Evolutionary conservation across 2,329 filamentous ascomycete genomes (phyloP).

Genomic region (Metarhizium brunneum): DNA sequence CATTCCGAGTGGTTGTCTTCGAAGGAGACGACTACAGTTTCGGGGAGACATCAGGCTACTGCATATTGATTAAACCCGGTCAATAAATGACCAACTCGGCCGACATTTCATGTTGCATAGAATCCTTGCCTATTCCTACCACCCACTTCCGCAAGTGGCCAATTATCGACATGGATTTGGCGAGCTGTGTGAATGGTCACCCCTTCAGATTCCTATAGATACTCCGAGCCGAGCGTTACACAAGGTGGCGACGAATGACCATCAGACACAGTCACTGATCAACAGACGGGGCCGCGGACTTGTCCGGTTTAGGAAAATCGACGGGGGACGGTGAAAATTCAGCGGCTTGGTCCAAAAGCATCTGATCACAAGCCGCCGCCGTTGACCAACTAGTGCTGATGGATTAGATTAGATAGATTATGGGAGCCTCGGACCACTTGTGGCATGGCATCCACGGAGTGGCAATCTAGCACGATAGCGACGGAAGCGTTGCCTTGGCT

Average conservation of each 20-base stretch:
- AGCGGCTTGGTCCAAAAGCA: background rate
- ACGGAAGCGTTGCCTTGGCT: background rate
- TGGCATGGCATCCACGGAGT: background rate
- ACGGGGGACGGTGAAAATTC: background rate
- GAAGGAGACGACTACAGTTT: background rate
- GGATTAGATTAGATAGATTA: conserved; percentile 11
- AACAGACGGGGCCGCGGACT: background rate
- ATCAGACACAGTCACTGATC: background rate
- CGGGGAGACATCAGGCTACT: background rate
- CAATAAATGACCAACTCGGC: background rate
- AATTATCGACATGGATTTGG: background rate
- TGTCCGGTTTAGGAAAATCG: background rate
- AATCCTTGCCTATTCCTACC: background rate
- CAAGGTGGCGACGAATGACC: background rate
- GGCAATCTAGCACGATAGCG: background rate
- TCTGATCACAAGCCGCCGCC: background rate
- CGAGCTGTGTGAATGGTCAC: background rate
- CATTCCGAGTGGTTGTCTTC: background rate
- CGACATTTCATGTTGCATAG: background rate
- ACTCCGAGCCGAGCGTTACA: background rate
- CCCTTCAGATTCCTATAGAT: background rate
- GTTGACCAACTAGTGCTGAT: background rate
- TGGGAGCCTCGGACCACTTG: background rate
- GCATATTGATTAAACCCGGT: background rate
- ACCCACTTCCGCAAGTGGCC: background rate